A percentile compares a stretch with the other conserved stretches of the same genome.
These are phyloP conservation scores for Rubroboletus pulcherrimus DNA, from an alignment of 768 basidiomycete species.

Conservation along the genomic window DNA sequence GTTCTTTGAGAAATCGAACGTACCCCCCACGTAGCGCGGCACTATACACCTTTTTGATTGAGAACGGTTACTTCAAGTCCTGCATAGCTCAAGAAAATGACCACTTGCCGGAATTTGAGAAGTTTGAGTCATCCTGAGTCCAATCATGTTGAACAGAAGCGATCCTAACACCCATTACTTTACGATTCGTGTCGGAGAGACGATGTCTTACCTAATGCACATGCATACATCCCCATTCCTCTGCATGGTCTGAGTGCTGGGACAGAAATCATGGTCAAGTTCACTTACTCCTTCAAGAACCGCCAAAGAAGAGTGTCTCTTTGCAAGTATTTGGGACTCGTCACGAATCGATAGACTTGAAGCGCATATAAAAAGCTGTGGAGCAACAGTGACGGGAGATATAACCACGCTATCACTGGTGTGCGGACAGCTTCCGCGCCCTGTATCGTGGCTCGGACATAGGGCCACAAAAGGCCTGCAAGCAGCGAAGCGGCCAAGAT, in stretches of 20 bases:
- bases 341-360: constrained; percentile 13
- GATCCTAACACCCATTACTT: constrained; percentile 10
- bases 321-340: not conserved
- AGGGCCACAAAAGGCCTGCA: not conserved
- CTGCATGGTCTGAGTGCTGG: constrained; percentile 5
- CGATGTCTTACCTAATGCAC: constrained; percentile 10
- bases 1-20: not conserved
- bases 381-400: constrained; percentile 9
- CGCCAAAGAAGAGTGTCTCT: constrained; percentile 8
- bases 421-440: not conserved
- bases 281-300: constrained; percentile 19
- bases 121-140: constrained; percentile 3
- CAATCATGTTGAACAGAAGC: constrained; percentile 10
- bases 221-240: constrained; percentile 24
- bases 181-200: not conserved
- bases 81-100: not conserved
- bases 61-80: not conserved
- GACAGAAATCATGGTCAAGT: not conserved
- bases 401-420: constrained; percentile 3
- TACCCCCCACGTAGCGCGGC: constrained; percentile 7
- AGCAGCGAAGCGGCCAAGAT: not conserved
- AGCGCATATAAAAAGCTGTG: constrained; percentile 17
- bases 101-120: constrained; percentile 10
- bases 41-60: constrained; percentile 8
- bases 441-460: not conserved